These are phyloP conservation scores for Papilionanthe hybrid DNA, from an alignment of 116 monocot genomes.

Conservation along the genomic window DNA sequence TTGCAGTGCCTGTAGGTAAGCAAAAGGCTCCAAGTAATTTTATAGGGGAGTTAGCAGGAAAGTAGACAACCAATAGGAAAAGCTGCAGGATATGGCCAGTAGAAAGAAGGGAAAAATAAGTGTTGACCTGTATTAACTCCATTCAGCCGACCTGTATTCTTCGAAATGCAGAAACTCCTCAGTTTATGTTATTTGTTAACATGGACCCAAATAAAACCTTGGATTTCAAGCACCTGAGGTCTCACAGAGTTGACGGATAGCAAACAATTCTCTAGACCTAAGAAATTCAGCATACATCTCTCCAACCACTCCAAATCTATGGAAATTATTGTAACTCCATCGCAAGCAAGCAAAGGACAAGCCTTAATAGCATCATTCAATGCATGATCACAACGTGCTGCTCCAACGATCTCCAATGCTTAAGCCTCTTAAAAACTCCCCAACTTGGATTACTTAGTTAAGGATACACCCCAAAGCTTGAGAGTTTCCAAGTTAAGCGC, in stretches of 20 bases:
- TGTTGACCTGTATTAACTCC: conserved; percentile 44
- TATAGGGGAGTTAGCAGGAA: too few species aligned
- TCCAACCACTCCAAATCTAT: conserved; percentile 53
- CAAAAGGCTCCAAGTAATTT: too few species aligned
- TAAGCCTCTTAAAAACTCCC: conserved; percentile 38
- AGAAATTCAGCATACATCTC: conserved; percentile 78
- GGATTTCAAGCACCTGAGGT: conserved; percentile 51
- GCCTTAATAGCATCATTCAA: conserved; percentile 43
- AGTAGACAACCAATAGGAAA: too few species aligned
- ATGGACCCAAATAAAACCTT: conserved; percentile 70
- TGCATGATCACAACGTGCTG: conserved; percentile 37
- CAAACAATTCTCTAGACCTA: conserved; percentile 34
- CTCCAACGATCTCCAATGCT: conserved; percentile 67
- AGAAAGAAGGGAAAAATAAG: too few species aligned
- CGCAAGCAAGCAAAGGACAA: conserved; percentile 82
- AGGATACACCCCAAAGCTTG: conserved; percentile 77
- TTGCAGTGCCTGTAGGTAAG: too few species aligned
- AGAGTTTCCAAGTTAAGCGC: conserved; percentile 52
- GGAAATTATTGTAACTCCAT: conserved; percentile 38
- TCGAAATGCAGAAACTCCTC: conserved; percentile 53
- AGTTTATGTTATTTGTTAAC: conserved; percentile 43
- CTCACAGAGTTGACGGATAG: conserved; percentile 42
- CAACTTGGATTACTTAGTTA: conserved; percentile 61
- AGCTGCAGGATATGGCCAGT: too few species aligned
- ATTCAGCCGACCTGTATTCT: conserved; percentile 63